Percentiles rank a stretch among this genome's conserved stretches.
phyloP scores from a whole-genome alignment of 257 asterid species.

The Rubia yunnanensis region DNA sequence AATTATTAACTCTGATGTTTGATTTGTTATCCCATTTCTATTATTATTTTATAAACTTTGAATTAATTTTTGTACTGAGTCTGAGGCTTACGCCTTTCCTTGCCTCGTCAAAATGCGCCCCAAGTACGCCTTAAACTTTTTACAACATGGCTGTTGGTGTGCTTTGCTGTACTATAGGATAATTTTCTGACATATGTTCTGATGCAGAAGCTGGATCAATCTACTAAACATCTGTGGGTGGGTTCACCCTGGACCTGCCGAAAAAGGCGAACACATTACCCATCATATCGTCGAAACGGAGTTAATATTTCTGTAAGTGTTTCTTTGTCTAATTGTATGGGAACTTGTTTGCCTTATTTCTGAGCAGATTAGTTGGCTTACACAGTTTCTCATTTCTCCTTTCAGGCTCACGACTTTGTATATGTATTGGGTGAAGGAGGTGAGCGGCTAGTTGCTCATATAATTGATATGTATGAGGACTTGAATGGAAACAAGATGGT shows the following conservation, averaged over 20 bases:
- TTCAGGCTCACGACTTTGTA: conserved; percentile 67
- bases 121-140: too few species aligned
- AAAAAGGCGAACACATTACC: conserved; percentile 56
- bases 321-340: background rate
- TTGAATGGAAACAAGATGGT: conserved; percentile 73
- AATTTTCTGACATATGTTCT: conserved; percentile 6
- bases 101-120: too few species aligned
- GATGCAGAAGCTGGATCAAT: conserved; percentile 14
- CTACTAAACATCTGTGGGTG: conserved; percentile 41
- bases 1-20: too few species aligned
- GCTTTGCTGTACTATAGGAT: background rate
- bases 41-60: too few species aligned
- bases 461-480: conserved; percentile 85
- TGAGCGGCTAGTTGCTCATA: conserved; percentile 67
- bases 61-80: too few species aligned
- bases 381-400: background rate
- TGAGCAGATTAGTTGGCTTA: background rate
- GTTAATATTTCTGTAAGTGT: conserved; percentile 55
- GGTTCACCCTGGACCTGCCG: conserved; percentile 66
- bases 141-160: too few species aligned
- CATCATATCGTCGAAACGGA: conserved; percentile 63
- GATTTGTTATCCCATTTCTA: too few species aligned
- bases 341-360: background rate
- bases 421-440: conserved; percentile 73
- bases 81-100: too few species aligned